A percentile compares a stretch with the other conserved stretches of the same genome.
phyloP scores from a whole-genome alignment of 345 rosid genomes.

The Camelina sativa region DNA sequence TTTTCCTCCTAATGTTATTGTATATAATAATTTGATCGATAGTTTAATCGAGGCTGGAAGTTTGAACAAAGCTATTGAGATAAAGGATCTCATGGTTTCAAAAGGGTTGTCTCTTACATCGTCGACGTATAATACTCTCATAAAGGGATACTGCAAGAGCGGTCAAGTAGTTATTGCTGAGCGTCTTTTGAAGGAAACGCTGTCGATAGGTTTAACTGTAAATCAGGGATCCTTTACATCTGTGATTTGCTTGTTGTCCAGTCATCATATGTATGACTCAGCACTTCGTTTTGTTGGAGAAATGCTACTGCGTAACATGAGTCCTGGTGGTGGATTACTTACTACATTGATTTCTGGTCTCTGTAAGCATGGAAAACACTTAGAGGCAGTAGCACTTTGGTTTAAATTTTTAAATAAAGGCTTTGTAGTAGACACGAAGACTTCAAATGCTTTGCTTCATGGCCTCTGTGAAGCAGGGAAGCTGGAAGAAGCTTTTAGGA shows the following conservation, averaged over 20 bases:
- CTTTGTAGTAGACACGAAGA: constrained; percentile 49
- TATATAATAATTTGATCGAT: constrained; percentile 72
- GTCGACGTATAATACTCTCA: constrained; percentile 69
- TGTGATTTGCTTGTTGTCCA: constrained; percentile 60
- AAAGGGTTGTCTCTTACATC: constrained; percentile 67
- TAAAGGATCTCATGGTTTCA: constrained; percentile 65
- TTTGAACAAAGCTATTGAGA: constrained; percentile 57
- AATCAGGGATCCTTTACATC: constrained; percentile 64
- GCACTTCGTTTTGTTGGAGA: constrained; percentile 57
- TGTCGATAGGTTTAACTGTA: constrained; percentile 53
- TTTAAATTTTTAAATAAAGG: constrained; percentile 54
- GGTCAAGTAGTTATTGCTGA: constrained; percentile 59
- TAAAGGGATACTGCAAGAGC: constrained; percentile 62
- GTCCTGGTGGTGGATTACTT: constrained; percentile 67
- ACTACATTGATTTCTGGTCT: constrained; percentile 65
- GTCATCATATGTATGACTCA: constrained; percentile 53
- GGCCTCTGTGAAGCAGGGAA: constrained; percentile 72
- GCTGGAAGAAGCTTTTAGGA: constrained; percentile 56
- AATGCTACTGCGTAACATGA: constrained; percentile 68
- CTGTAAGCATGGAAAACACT: constrained; percentile 60
- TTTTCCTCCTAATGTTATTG: constrained; percentile 61
- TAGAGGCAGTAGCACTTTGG: constrained; percentile 69
- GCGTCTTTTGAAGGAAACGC: constrained; percentile 64
- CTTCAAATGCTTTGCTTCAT: constrained; percentile 80
- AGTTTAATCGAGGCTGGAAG: constrained; percentile 65